phyloP scores from a whole-genome alignment of 768 basidiomycete species.

The Chiua virens region DNA sequence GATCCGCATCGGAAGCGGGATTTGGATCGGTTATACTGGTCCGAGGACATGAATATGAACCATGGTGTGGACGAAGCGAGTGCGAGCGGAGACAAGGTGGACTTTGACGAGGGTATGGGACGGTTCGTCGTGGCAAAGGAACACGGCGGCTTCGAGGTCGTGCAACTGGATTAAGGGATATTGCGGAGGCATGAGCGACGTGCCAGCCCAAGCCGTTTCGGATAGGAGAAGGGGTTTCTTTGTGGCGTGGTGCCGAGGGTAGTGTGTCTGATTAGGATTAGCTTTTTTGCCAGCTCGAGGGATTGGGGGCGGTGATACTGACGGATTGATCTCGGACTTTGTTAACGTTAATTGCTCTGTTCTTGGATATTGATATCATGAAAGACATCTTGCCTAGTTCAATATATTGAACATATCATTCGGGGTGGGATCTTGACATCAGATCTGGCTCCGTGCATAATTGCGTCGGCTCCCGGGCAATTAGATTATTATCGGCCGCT shows the following conservation, averaged over 20 bases:
- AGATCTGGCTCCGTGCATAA: neutral
- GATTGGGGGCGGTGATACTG: neutral
- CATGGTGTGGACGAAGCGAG: neutral
- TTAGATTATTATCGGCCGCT: too few relatives aligned
- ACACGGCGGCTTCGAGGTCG: conserved; percentile 28
- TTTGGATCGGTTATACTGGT: neutral
- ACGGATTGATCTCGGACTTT: neutral
- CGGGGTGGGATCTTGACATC: neutral
- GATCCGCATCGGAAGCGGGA: conserved; percentile 1
- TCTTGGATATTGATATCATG: neutral
- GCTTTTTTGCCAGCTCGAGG: neutral
- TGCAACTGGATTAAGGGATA: conserved; percentile 17
- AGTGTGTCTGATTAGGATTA: neutral
- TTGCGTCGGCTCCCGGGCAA: neutral
- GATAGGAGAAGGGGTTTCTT: neutral
- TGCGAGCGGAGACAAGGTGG: conserved; percentile 19
- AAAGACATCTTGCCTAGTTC: neutral
- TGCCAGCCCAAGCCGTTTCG: neutral
- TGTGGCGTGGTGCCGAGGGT: neutral
- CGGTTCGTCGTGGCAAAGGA: conserved; percentile 28
- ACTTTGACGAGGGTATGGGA: conserved; percentile 33
- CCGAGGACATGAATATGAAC: neutral
- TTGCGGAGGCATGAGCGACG: neutral
- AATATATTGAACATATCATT: neutral
- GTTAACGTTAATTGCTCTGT: neutral